Base-by-base conservation (phyloP, 495 filamentous ascomycete genomes). In the Podospora fimiseda region DNA sequence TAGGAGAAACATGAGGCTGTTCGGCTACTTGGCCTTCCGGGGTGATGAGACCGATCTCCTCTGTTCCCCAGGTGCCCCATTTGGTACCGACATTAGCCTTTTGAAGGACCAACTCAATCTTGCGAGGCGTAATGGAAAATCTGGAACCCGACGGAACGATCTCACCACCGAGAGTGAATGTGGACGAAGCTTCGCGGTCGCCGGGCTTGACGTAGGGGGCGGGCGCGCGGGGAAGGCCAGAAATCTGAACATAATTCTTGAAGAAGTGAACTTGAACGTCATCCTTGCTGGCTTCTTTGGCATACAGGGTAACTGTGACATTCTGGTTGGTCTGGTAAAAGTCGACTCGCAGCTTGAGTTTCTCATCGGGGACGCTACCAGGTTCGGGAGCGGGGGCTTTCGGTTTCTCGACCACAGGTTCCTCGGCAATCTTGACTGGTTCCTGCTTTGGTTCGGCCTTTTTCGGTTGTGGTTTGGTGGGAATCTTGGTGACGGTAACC, bases 61-160 rank as follows among this genome's bases (percentile, higher is more conserved):
- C 63, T 11, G 46, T 53, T 9, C 63, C 67, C 63, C 67, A 79
- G 3, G 74, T 58, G 8, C 72, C 66, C 93, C 93, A 98, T 66
- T 92, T 96, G 18, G 81, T 68, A 2, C 85, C 86, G 0, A 80
- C 68, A 0, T 54, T 73, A 21, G 72, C 67, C 68, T 97, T 98
- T 22, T 73, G 74, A 20, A 98, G 75, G 1, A 74, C 74, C 24
- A 97, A 70, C 67, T 97, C 93, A 48, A 97, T 82, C 68, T 97
- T 98, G 45, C 86, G 87, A 4, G 84, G 73, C 42, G 87, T 84
- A 22, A 90, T 80, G 7, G 77, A 77, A 61, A 72, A 81, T 16
- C 74, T 82, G 20, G 81, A 88, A 16, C 72, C 58, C 8, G 75
- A 56, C 0, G 82, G 66, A 38, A 87, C 78, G 57, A 98, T 82